Base-by-base conservation (phyloP, 768 basidiomycete genomes). In the Termitomyces sp. region DNA sequence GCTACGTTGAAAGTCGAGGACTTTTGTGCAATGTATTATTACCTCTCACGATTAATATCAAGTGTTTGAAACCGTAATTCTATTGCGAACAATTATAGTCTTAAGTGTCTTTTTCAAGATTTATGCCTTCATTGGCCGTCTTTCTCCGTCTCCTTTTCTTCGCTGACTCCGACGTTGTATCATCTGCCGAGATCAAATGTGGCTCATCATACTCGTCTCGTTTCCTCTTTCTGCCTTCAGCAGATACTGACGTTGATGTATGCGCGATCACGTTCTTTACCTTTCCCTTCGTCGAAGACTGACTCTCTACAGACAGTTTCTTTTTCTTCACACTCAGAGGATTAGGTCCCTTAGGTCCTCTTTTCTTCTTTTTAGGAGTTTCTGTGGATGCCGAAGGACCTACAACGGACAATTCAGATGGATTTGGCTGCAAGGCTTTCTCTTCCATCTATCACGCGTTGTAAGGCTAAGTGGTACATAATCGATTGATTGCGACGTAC, bases 311-410 rank as follows among this genome's bases (percentile, higher is more conserved):
- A 32, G 54, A 9, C 5, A 66, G 52, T 67, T 84, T 85, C 74
- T 92, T 96, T 80, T 94, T 97, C 81, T 94, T 95, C 49, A 96
- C 78, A 62, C 93, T 95, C 3, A 98, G 81, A 8, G 96, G 94
- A 76, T 98, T 98, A 1, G 96, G 94, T 0, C 84, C 92, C 70
- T 93, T 96, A 0, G 90, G 89, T 0, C 86, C 88, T 67, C 84
- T 91, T 69, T 79, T 86, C 71, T 84, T 90, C 63, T 77, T 79
- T 13, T 71, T 75, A n/a, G 73, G 71, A 39, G 72, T 70, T 63
- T 82, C 81, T 53, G 75, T 60, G 32, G 71, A 57, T 39, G 67
- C 66, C 15, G 74, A 74, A 3, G 76, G 62, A 18, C 76, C 70
- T 13, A 86, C 71, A 7, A 81, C 70, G 8, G 78, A 73, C 36